A percentile compares a stretch with the other conserved stretches of the same genome.
Conservation (phyloP, 2,329 filamentous ascomycete species). For the Cercospora zeina region DNA sequence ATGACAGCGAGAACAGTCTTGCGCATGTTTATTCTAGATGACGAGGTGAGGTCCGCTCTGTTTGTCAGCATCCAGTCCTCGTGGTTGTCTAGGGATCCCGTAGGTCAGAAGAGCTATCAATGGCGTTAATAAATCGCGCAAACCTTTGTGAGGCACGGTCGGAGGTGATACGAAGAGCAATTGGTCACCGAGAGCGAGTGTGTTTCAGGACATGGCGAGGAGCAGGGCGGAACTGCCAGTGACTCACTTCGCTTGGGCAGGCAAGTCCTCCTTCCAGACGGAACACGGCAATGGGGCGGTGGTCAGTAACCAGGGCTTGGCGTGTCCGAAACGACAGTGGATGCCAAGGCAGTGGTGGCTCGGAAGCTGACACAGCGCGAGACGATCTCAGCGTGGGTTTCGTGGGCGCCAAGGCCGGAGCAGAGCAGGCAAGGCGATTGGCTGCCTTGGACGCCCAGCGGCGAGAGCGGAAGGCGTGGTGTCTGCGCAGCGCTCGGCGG, state of each 20-base stretch:
- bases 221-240: too few species aligned
- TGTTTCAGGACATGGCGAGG: not conserved
- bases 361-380: not conserved
- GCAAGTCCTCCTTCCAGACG: not conserved
- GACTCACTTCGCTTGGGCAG: too few species aligned
- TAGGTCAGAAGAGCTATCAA: not conserved
- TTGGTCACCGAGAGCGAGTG: too few species aligned
- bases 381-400: not conserved
- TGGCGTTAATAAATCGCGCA: not conserved
- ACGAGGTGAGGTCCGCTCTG: too few species aligned
- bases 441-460: conserved; percentile 9
- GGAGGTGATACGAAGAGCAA: not conserved
- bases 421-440: conserved; percentile 2
- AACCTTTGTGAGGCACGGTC: not conserved
- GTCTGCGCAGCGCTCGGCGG: conserved; percentile 4
- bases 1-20: too few species aligned
- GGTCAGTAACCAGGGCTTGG: too few species aligned
- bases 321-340: too few species aligned
- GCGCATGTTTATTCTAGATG: too few species aligned
- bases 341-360: too few species aligned
- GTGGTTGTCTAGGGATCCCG: too few species aligned
- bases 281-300: not conserved
- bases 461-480: not conserved
- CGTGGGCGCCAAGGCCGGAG: not conserved
- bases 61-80: not conserved